Evolutionary conservation across 441 rosid genomes (phyloP).

Genomic region (Viola pubescens): DNA sequence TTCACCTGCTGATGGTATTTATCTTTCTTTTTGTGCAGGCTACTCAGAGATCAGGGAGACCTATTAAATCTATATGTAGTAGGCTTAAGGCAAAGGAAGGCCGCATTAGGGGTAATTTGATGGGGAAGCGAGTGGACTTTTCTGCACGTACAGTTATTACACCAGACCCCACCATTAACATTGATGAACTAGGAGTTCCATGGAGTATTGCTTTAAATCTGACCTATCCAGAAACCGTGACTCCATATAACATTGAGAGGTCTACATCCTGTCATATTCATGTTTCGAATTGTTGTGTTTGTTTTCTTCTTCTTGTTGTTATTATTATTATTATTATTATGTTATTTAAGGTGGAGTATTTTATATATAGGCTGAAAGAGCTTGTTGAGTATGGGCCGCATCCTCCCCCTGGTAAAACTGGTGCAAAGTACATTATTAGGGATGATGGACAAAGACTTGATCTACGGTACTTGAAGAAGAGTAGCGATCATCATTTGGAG

Average conservation of each 20-base stretch:
- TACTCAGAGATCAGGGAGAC: slow-evolving; percentile 97
- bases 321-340: background rate
- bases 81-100: slow-evolving; percentile 99
- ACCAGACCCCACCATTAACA: slow-evolving; percentile 92
- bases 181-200: slow-evolving; percentile 95
- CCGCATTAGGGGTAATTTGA: slow-evolving; percentile 90
- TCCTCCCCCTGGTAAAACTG: slow-evolving; percentile 99
- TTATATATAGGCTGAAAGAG: slow-evolving; percentile 66
- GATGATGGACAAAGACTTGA: slow-evolving; percentile 99
- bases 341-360: background rate
- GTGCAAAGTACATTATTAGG: slow-evolving; percentile 93
- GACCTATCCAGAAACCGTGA: slow-evolving; percentile 93
- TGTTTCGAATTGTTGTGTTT: background rate
- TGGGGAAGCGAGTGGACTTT: slow-evolving; percentile 99
- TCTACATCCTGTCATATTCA: slow-evolving; percentile 8
- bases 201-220: slow-evolving; percentile 99
- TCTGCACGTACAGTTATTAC: slow-evolving; percentile 96
- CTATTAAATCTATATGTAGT: slow-evolving; percentile 95
- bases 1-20: background rate
- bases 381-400: slow-evolving; percentile 99
- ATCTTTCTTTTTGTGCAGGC: slow-evolving; percentile 43
- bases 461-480: slow-evolving; percentile 96
- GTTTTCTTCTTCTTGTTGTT: background rate
- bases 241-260: slow-evolving; percentile 99
- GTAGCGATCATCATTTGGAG: slow-evolving; percentile 98